These are phyloP conservation scores for Erucastrum elatum DNA, from an alignment of 345 rosid species.

Conservation along the genomic window DNA sequence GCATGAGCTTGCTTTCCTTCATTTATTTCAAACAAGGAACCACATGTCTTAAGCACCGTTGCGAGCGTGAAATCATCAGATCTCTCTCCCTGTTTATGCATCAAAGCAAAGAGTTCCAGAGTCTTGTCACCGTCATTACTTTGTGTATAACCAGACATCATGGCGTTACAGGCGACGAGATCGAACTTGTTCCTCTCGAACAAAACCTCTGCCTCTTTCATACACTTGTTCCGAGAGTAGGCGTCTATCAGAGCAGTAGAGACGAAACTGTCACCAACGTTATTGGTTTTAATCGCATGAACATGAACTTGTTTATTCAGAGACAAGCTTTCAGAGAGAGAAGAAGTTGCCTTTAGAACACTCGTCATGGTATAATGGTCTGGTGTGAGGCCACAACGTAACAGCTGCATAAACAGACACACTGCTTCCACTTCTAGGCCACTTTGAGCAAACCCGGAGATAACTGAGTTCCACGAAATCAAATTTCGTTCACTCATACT, in stretches of 20 bases:
- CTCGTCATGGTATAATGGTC: conserved; percentile 59
- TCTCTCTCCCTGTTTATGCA: conserved; percentile 49
- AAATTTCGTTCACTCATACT: conserved; percentile 54
- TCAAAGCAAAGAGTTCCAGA: conserved; percentile 44
- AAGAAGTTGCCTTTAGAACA: conserved; percentile 54
- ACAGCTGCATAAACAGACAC: conserved; percentile 43
- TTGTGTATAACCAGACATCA: conserved; percentile 55
- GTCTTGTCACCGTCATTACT: conserved; percentile 44
- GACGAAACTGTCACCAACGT: conserved; percentile 45
- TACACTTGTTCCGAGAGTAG: conserved; percentile 49
- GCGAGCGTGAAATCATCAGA: conserved; percentile 54
- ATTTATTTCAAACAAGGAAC: conserved; percentile 41
- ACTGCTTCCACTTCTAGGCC: conserved; percentile 49
- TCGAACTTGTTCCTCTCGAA: conserved; percentile 45
- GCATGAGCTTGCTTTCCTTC: conserved; percentile 59
- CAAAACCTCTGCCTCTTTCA: conserved; percentile 53
- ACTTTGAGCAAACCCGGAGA: conserved; percentile 45
- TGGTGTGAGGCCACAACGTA: conserved; percentile 43
- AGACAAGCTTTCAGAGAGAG: conserved; percentile 45
- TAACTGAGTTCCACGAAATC: conserved; percentile 66
- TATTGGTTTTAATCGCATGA: conserved; percentile 45
- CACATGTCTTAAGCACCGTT: conserved; percentile 54
- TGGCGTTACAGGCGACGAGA: conserved; percentile 56
- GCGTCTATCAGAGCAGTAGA: conserved; percentile 60
- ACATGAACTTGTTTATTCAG: conserved; percentile 57